Conservation (phyloP, 352 stramenopile genomes). For the Globisporangium camurandrum region DNA sequence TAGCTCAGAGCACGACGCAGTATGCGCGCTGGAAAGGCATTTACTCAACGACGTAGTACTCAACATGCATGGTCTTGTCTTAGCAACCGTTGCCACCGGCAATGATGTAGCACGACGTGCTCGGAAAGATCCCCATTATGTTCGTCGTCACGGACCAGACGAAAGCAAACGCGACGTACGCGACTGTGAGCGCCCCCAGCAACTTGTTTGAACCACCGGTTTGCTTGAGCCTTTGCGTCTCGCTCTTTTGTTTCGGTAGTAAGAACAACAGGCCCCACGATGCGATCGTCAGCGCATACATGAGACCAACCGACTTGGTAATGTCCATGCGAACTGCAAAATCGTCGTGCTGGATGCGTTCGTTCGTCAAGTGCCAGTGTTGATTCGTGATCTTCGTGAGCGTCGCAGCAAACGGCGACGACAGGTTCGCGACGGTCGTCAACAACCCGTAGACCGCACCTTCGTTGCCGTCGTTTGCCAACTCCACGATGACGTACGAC, state of each 20-base stretch:
- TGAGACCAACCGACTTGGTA: constrained; percentile 41
- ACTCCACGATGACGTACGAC: constrained; percentile 53
- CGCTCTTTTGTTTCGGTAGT: constrained; percentile 57
- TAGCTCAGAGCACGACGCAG: neutral
- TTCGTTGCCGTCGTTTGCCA: constrained; percentile 48
- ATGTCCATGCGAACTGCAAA: constrained; percentile 34
- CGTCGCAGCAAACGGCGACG: constrained; percentile 29
- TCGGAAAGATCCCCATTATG: constrained; percentile 50
- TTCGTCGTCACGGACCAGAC: constrained; percentile 47
- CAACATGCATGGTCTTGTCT: constrained; percentile 1
- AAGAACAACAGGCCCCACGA: constrained; percentile 42
- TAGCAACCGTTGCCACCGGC: constrained; percentile 39
- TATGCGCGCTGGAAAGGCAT: no score
- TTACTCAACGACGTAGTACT: no score
- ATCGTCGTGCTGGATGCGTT: constrained; percentile 48
- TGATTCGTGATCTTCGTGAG: constrained; percentile 35
- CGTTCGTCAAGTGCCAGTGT: constrained; percentile 30
- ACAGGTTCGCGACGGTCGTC: constrained; percentile 54
- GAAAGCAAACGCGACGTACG: constrained; percentile 39
- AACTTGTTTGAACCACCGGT: constrained; percentile 40
- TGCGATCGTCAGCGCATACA: constrained; percentile 42
- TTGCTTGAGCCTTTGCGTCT: constrained; percentile 59
- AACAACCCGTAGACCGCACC: constrained; percentile 56
- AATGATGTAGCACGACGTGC: constrained; percentile 43
- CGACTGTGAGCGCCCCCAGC: constrained; percentile 36